Conservation (phyloP, 2,329 filamentous ascomycete species). For the Chalara sp. region DNA sequence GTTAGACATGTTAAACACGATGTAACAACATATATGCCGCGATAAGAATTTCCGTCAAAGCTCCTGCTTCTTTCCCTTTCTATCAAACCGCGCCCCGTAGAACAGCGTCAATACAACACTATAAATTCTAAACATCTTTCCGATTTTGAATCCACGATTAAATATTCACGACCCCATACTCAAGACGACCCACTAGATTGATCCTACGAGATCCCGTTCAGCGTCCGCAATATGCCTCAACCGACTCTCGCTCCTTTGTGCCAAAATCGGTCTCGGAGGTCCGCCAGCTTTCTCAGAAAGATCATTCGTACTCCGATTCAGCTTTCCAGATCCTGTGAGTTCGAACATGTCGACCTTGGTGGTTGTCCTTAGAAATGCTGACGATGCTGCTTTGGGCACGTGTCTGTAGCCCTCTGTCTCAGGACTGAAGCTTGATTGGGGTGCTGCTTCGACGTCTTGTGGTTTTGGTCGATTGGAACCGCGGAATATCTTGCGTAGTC, state of each 20-base stretch:
- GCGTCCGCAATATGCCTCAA: background rate
- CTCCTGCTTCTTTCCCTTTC: no score
- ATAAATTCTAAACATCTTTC: background rate
- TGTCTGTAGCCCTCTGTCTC: no score
- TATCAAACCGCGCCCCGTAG: no score
- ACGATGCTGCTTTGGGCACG: background rate
- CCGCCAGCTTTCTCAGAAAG: background rate
- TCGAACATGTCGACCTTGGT: background rate
- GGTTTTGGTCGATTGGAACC: no score
- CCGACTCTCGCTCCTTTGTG: background rate
- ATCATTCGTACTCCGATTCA: background rate
- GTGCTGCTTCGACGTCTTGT: no score
- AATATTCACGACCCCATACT: no score
- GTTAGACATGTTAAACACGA: no score
- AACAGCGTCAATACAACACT: background rate
- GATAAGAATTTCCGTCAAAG: no score
- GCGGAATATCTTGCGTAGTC: no score
- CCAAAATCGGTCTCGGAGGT: background rate
- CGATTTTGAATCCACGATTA: background rate
- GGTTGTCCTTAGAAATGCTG: background rate
- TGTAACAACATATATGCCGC: no score
- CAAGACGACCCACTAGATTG: background rate
- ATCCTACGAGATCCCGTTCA: background rate
- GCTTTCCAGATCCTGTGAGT: background rate
- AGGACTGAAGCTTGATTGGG: no score